phyloP scores from a whole-genome alignment of 1,284 basidiomycete species.

The Laetiporus sulphureus region DNA sequence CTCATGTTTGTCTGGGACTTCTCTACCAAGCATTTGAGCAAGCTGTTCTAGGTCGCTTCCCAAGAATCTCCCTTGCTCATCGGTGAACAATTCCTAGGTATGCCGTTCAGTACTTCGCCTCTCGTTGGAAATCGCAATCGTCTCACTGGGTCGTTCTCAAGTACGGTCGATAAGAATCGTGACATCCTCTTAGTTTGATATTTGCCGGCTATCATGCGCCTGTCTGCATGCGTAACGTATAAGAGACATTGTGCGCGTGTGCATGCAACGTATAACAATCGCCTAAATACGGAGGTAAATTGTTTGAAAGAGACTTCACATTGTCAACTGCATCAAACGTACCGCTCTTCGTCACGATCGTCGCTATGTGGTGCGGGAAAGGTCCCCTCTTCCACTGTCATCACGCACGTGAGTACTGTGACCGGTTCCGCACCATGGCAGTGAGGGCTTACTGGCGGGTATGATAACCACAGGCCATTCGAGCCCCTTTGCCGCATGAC shows the following conservation, averaged over 20 bases:
- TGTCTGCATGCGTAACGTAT: constrained; percentile 48
- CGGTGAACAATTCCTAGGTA: constrained; percentile 10
- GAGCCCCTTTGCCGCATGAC: constrained; percentile 87
- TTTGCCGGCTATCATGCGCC: constrained; percentile 49
- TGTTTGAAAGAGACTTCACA: no score
- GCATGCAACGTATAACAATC: constrained; percentile 86
- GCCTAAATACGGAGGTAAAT: constrained; percentile 35
- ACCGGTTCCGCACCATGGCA: no score
- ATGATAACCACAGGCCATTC: constrained; percentile 89
- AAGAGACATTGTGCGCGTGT: constrained; percentile 80
- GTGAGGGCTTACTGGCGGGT: constrained; percentile 45
- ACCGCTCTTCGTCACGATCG: constrained; percentile 81
- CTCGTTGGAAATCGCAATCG: constrained; percentile 6
- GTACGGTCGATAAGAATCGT: constrained; percentile 37
- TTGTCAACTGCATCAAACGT: no score
- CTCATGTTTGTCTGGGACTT: constrained; percentile 33
- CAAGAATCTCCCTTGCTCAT: constrained; percentile 8
- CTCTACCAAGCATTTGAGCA: constrained; percentile 31
- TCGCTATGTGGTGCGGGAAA: constrained; percentile 79
- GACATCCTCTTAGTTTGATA: constrained; percentile 37
- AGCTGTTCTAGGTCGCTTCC: constrained; percentile 10
- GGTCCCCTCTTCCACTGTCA: constrained; percentile 65
- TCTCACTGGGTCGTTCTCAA: constrained; percentile 30
- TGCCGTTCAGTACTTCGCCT: neutral
- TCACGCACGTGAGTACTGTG: no score